phyloP scores from a whole-genome alignment of 2,329 filamentous ascomycete genomes.

The Tolypocladium endophyticum region DNA sequence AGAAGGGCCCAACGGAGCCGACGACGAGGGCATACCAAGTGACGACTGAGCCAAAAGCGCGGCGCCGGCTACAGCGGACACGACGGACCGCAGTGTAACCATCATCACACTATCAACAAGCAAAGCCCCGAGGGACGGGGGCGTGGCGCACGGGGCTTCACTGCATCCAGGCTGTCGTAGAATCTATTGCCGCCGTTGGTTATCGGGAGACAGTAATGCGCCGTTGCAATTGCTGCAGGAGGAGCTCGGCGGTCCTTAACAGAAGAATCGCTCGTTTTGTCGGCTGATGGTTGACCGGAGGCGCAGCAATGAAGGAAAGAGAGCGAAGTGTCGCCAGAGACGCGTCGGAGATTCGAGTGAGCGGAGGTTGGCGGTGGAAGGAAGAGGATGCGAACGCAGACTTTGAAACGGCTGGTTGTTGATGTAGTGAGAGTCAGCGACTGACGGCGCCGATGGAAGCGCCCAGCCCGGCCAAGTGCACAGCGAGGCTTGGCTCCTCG shows the following conservation, averaged over 20 bases:
- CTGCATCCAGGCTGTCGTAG: constrained; percentile 1
- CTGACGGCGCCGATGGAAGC: neutral
- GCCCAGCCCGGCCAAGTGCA: neutral
- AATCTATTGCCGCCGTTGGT: neutral
- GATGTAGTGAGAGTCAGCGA: neutral
- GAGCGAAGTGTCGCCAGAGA: neutral
- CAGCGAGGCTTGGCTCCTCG: constrained; percentile 1
- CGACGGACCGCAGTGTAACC: constrained; percentile 13
- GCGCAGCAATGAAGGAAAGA: neutral
- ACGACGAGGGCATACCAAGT: constrained; percentile 11
- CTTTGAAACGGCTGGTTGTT: neutral
- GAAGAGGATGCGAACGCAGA: neutral
- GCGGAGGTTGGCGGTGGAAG: neutral
- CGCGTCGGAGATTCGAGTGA: neutral
- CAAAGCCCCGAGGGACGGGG: constrained; percentile 2
- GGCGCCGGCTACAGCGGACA: constrained; percentile 12
- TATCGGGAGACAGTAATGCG: neutral
- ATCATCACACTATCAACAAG: constrained; percentile 8
- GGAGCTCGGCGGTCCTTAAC: neutral
- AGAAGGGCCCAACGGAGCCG: neutral
- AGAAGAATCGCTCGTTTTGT: neutral
- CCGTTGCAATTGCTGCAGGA: neutral
- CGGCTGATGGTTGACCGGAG: neutral
- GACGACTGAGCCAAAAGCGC: constrained; percentile 11
- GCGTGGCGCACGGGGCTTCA: neutral